Evolutionary conservation across 352 stramenopile species (phyloP).

Genomic region (Pythium monospermum): DNA sequence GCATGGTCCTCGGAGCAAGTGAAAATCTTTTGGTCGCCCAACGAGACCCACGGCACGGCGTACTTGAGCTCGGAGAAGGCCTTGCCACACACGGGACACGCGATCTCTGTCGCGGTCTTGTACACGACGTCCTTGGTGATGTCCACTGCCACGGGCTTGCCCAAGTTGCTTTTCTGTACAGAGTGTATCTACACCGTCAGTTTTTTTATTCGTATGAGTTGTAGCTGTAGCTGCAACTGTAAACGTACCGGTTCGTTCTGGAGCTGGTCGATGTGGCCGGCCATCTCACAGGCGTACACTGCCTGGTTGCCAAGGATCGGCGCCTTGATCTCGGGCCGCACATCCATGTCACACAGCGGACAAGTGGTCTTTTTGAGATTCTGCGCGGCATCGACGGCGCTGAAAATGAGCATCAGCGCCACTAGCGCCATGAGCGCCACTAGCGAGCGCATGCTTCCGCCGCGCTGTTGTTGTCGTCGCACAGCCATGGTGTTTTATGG

Average conservation of each 20-base stretch:
- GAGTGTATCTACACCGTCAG: neutral
- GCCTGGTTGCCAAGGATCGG: constrained; percentile 62
- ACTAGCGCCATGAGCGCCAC: constrained; percentile 7
- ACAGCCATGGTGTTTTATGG: too few species aligned
- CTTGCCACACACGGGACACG: constrained; percentile 48
- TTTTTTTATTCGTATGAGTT: neutral
- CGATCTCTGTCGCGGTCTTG: constrained; percentile 68
- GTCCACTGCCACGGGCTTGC: constrained; percentile 34
- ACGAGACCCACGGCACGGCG: constrained; percentile 63
- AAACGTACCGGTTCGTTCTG: constrained; percentile 61
- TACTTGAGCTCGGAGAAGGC: constrained; percentile 66
- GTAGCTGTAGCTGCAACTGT: neutral
- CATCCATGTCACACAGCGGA: constrained; percentile 66
- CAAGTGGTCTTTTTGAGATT: constrained; percentile 51
- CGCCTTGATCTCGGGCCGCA: constrained; percentile 49
- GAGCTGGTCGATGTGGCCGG: constrained; percentile 56
- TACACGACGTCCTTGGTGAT: constrained; percentile 58
- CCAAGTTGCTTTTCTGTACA: constrained; percentile 38
- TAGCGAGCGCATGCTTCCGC: neutral
- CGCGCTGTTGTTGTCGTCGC: neutral
- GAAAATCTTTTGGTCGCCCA: constrained; percentile 36
- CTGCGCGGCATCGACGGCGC: constrained; percentile 22
- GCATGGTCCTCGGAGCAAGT: constrained; percentile 23
- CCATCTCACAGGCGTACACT: constrained; percentile 79
- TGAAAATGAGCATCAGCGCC: constrained; percentile 10